Base-by-base conservation (phyloP, 495 filamentous ascomycete species). In the Neurospora intermedia region DNA sequence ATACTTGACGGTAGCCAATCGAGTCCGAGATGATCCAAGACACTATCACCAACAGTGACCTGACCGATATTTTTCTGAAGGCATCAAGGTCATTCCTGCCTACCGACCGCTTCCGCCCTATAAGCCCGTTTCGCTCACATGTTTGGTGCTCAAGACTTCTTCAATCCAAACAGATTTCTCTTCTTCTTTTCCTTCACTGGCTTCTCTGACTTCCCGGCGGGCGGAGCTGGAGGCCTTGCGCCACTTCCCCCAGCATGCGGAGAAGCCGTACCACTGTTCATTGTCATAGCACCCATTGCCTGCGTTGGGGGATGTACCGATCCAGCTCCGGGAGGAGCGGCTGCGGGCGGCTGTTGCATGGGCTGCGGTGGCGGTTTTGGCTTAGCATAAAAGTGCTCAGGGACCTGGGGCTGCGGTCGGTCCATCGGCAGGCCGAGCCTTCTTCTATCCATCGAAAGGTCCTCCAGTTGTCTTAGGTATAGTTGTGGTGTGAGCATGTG, bases 401-500 rank as follows among this genome's bases (percentile, higher is more conserved):
- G 96, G 2, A 95, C 91, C 69, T 89, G 90, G 8, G 90, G 92
- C 79, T 89, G 89, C 7, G 93, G 94, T 72, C 88, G 84, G 76
- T 98, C 95, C 41, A 89, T 86, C 3, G 96, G 96, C 46, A 98
- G 88, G 77, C 93, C 88, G 15, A 99, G 85, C 16, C 87, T 85
- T 46, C 92, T 85, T 79, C 90, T 90, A 76, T 93, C 92, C 23
- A 87, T 84, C 72, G 90, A 90, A 62, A 98, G 85, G 75, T 95
- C 93, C 43, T 89, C 87, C 6, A 99, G 82, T 77, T 99, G 96
- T 41, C 89, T 86, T 48, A 98, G 79, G 80, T 92, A 99, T 7
- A 96, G 82, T 35, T 86, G 83, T 2, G 96, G 94, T 6, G 88
- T 93, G 31, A 96, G 83, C 92, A 98, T 97, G 80, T 99, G 95